Percentiles rank a stretch among this genome's conserved stretches.
Evolutionary conservation across 2,329 filamentous ascomycete genomes (phyloP).

Genomic region (Hypoxylon sp.): DNA sequence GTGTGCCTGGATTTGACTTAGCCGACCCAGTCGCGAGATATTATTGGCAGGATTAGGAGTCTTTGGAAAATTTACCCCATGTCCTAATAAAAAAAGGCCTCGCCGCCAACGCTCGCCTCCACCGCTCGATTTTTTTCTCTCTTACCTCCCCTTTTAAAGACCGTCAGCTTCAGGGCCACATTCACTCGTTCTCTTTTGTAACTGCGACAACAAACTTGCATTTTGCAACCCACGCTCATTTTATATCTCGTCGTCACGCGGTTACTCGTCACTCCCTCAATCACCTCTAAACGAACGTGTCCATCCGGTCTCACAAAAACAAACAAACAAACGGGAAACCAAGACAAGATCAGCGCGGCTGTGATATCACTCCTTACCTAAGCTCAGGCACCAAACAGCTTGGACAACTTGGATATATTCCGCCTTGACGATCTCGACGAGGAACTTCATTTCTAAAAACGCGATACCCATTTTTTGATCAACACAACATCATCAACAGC

Average conservation of each 20-base stretch:
- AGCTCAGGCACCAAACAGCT: constrained; percentile 16
- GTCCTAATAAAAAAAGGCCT: constrained; percentile 43
- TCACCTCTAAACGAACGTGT: background rate
- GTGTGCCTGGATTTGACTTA: constrained; percentile 32
- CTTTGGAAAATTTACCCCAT: constrained; percentile 36
- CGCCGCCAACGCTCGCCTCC: constrained; percentile 28
- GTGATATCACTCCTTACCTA: constrained; percentile 24
- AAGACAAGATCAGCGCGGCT: constrained; percentile 25
- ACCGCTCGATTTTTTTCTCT: constrained; percentile 26
- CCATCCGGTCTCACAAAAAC: constrained; percentile 9
- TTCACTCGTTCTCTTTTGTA: constrained; percentile 34
- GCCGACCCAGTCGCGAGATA: constrained; percentile 15
- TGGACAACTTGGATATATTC: constrained; percentile 24
- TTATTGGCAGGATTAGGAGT: constrained; percentile 27
- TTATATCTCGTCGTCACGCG: constrained; percentile 26
- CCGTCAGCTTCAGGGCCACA: constrained; percentile 32
- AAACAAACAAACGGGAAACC: constrained; percentile 11
- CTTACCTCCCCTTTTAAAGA: constrained; percentile 28
- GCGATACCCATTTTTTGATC: constrained; percentile 41
- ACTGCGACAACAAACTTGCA: constrained; percentile 36
- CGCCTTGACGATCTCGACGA: constrained; percentile 29
- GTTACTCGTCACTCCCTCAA: constrained; percentile 43
- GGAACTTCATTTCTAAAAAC: constrained; percentile 24
- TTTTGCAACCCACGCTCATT: constrained; percentile 47
- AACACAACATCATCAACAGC: constrained; percentile 26